Evolutionary conservation across 345 rosid genomes (phyloP).

Genomic region (Eutrema yunnanense): DNA sequence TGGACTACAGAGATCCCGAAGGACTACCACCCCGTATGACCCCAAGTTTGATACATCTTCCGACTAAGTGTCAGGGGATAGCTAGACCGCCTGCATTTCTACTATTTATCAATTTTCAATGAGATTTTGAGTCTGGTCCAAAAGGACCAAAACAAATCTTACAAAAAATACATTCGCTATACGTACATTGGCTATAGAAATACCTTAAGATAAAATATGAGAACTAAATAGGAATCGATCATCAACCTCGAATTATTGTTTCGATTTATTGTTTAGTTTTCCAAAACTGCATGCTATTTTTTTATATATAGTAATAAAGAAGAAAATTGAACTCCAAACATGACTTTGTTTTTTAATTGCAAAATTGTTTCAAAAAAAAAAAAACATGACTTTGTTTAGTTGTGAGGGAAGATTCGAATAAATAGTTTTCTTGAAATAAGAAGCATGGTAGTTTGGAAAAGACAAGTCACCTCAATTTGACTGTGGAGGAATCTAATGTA

Average conservation of each 20-base stretch:
- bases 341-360: not conserved
- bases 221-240: not conserved
- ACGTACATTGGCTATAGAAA: not conserved
- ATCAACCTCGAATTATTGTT: not conserved
- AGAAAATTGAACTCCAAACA: not conserved
- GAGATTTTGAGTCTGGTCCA: not conserved
- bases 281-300: not conserved
- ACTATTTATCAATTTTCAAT: not conserved
- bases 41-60: too few species aligned
- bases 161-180: not conserved
- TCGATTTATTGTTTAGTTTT: not conserved
- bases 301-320: too few species aligned
- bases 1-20: too few species aligned
- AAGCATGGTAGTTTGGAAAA: constrained; percentile 23
- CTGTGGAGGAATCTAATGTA: constrained; percentile 63
- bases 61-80: too few species aligned
- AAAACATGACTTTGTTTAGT: not conserved
- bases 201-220: too few species aligned
- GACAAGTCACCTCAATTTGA: constrained; percentile 54
- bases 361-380: too few species aligned
- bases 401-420: constrained; percentile 12
- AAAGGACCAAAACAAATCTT: not conserved
- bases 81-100: too few species aligned
- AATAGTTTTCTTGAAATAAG: constrained; percentile 4
- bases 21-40: too few species aligned